Conservation (phyloP, 1,284 basidiomycete genomes). For the Chalciporus piperatoides region DNA sequence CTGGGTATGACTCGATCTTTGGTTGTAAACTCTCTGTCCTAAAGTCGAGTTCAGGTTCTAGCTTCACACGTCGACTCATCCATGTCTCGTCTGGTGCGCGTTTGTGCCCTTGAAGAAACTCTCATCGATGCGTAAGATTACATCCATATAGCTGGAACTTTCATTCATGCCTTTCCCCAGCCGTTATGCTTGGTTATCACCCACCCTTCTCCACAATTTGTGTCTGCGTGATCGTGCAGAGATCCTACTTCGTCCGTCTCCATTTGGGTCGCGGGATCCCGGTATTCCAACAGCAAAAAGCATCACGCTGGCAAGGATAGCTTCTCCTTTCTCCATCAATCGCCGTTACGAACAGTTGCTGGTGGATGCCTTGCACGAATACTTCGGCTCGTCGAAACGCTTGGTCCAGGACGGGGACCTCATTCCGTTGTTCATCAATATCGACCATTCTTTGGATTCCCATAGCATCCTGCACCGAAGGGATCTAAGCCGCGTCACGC, state of each 20-base stretch:
- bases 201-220: slow-evolving; percentile 20
- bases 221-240: slow-evolving; percentile 18
- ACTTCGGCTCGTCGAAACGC: slow-evolving; percentile 59
- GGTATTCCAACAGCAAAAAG: slow-evolving; percentile 65
- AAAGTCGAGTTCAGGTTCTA: slow-evolving; percentile 21
- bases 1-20: background rate
- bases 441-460: slow-evolving; percentile 39
- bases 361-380: slow-evolving; percentile 61
- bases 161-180: slow-evolving; percentile 25
- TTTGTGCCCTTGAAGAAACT: slow-evolving; percentile 50
- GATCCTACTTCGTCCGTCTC: slow-evolving; percentile 42
- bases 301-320: slow-evolving; percentile 80
- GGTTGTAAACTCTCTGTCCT: slow-evolving; percentile 1
- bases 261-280: slow-evolving; percentile 39
- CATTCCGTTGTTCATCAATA: slow-evolving; percentile 68
- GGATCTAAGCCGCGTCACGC: slow-evolving; percentile 5
- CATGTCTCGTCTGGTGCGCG: slow-evolving; percentile 51
- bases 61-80: slow-evolving; percentile 26
- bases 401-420: slow-evolving; percentile 82
- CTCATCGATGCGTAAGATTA: slow-evolving; percentile 30
- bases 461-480: slow-evolving; percentile 3
- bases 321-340: slow-evolving; percentile 75
- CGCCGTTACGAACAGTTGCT: slow-evolving; percentile 72
- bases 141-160: no score
- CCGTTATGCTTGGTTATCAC: slow-evolving; percentile 39